phyloP scores from a whole-genome alignment of 1,284 basidiomycete species.

The Stygiomarasmius scandens region DNA sequence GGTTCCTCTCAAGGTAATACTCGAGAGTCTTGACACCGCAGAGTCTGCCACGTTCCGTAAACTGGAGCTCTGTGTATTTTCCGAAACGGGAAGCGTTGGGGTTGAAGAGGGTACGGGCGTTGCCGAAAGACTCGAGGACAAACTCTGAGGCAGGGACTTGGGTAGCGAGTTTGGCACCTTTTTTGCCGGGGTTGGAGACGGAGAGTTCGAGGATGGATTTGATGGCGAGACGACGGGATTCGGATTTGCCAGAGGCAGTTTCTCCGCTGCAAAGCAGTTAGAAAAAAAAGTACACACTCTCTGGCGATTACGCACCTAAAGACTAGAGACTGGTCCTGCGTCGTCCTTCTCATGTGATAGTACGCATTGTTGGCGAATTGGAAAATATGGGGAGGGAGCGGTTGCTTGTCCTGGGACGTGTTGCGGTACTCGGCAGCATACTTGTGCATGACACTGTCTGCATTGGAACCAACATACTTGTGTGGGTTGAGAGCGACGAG shows the following conservation, averaged over 20 bases:
- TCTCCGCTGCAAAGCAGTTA: conserved; percentile 67
- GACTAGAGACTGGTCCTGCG: conserved; percentile 90
- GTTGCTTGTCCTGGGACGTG: conserved; percentile 53
- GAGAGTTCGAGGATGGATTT: conserved; percentile 89
- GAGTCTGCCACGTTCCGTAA: conserved; percentile 86
- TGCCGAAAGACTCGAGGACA: conserved; percentile 92
- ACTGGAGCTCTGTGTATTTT: conserved; percentile 94
- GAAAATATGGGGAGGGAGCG: conserved; percentile 83
- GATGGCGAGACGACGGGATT: conserved; percentile 87
- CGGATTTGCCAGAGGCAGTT: conserved; percentile 92
- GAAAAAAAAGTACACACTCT: background rate
- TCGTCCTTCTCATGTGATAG: conserved; percentile 94
- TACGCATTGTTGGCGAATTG: conserved; percentile 89
- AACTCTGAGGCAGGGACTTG: conserved; percentile 94
- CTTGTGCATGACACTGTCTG: conserved; percentile 80
- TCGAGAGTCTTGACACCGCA: conserved; percentile 94
- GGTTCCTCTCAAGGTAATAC: conserved; percentile 92
- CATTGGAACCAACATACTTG: conserved; percentile 80
- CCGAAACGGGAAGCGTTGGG: conserved; percentile 91
- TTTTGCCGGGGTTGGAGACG: conserved; percentile 89
- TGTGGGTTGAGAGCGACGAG: conserved; percentile 89
- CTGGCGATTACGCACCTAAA: conserved; percentile 63
- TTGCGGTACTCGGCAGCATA: conserved; percentile 81
- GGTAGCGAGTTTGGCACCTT: conserved; percentile 82
- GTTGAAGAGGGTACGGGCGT: conserved; percentile 88